Percentiles rank a stretch among this genome's conserved stretches.
These are phyloP conservation scores for Karstenula rhodostoma DNA, from an alignment of 2,329 filamentous ascomycete genomes.

Conservation along the genomic window DNA sequence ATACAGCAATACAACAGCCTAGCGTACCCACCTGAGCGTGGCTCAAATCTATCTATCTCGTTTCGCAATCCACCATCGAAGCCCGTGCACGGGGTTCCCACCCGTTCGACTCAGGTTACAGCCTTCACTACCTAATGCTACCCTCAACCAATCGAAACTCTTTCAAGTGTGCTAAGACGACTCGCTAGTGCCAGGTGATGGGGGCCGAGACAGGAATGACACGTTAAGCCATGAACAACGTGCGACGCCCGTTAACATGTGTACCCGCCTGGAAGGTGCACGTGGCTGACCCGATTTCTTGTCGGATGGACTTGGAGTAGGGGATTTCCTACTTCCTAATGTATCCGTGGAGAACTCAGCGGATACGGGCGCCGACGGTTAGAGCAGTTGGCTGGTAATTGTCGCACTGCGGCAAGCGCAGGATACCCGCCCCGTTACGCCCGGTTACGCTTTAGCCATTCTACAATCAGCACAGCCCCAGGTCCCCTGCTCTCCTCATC, in stretches of 20 bases:
- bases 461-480: neutral
- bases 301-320: neutral
- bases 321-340: neutral
- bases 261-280: neutral
- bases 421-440: constrained; percentile 3
- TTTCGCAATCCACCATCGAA: neutral
- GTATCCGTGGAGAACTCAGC: neutral
- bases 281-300: neutral
- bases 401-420: neutral
- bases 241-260: neutral
- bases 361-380: neutral
- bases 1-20: neutral
- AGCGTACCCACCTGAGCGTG: neutral
- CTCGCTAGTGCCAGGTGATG: neutral
- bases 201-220: neutral
- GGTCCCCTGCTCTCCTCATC: neutral
- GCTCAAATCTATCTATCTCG: neutral
- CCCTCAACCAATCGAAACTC: neutral
- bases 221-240: neutral
- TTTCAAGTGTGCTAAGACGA: neutral
- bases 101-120: neutral
- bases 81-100: neutral
- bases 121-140: neutral
- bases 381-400: neutral
- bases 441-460: neutral